phyloP scores from a whole-genome alignment of 78 protist genomes.

The Guillardia theta region DNA sequence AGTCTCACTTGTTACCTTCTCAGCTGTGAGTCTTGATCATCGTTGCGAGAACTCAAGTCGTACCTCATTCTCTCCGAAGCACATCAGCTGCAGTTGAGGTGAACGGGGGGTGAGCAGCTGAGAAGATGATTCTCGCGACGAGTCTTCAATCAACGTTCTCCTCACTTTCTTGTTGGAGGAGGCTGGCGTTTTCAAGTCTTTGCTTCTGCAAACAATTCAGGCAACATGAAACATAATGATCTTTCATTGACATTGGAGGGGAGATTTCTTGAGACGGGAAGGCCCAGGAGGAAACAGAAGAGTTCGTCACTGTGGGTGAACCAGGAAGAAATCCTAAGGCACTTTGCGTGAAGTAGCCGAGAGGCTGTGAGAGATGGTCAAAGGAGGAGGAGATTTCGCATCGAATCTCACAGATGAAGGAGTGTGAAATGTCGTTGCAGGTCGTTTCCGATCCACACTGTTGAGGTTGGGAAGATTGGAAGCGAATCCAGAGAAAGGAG shows the following conservation, averaged over 20 bases:
- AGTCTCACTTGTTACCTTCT: too few species aligned
- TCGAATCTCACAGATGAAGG: not conserved
- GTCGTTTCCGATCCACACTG: not conserved
- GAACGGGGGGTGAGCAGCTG: not conserved
- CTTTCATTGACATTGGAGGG: too few species aligned
- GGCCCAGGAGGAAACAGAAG: not conserved
- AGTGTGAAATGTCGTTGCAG: not conserved
- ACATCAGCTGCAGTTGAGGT: not conserved
- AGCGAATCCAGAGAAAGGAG: not conserved
- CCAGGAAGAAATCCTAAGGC: not conserved
- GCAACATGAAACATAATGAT: not conserved
- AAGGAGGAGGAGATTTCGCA: not conserved
- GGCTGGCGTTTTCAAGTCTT: not conserved
- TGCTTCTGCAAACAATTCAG: not conserved
- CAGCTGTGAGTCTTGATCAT: not conserved
- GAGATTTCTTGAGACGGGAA: too few species aligned
- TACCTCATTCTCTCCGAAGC: slow-evolving; percentile 8
- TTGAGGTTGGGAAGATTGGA: not conserved
- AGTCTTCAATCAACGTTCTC: not conserved
- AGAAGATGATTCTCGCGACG: not conserved
- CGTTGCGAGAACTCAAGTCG: not conserved
- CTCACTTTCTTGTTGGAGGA: not conserved
- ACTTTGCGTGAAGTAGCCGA: not conserved
- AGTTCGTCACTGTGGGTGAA: not conserved
- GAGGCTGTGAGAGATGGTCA: not conserved